Evolutionary conservation across 2,329 filamentous ascomycete genomes (phyloP).

Genomic region (Calonectria pseudoturangicola): DNA sequence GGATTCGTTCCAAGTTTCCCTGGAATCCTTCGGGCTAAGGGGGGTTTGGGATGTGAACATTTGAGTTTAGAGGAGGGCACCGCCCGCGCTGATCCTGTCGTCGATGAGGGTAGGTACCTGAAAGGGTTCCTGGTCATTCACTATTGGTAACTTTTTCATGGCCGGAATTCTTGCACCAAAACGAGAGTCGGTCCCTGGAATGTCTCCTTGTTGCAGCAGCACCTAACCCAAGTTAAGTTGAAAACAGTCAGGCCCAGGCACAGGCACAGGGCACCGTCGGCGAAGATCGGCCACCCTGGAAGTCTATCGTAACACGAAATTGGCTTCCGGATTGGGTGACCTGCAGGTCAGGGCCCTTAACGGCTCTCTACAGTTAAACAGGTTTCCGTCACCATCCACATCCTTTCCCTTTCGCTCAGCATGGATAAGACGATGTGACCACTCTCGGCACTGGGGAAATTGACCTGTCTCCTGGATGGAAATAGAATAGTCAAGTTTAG

Average conservation of each 20-base stretch:
- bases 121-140: constrained; percentile 24
- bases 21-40: constrained; percentile 41
- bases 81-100: constrained; percentile 47
- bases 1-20: constrained; percentile 21
- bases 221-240: constrained; percentile 22
- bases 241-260: constrained; percentile 35
- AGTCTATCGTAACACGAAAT: constrained; percentile 36
- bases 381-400: constrained; percentile 25
- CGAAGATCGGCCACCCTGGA: constrained; percentile 42
- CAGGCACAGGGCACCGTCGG: constrained; percentile 36
- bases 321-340: constrained; percentile 41
- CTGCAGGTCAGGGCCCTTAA: constrained; percentile 39
- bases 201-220: constrained; percentile 23
- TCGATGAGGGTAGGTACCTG: constrained; percentile 37
- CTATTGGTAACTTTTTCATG: constrained; percentile 1
- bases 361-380: constrained; percentile 7
- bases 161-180: constrained; percentile 36
- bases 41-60: constrained; percentile 39
- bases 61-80: constrained; percentile 41
- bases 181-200: constrained; percentile 31
- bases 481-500: constrained; percentile 30
- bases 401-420: not conserved
- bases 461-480: constrained; percentile 25
- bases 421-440: constrained; percentile 40
- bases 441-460: constrained; percentile 42